These are phyloP conservation scores for Pseudozyma flocculosa DNA, from an alignment of 1,284 basidiomycete species.

Conservation along the genomic window DNA sequence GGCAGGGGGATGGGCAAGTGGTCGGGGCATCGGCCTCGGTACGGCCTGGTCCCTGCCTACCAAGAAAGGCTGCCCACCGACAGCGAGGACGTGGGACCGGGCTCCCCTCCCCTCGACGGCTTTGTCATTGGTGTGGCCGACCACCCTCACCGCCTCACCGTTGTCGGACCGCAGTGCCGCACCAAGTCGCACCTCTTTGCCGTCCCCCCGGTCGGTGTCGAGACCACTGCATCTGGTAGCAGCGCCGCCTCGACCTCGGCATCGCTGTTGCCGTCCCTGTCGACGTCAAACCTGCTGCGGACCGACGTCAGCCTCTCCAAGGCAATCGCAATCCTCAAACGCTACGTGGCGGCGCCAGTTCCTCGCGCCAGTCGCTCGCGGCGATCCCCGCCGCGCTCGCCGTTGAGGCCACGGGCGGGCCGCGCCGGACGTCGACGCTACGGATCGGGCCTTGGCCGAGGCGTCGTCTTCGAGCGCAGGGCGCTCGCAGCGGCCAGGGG, in stretches of 20 bases:
- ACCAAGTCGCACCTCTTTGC: conserved; percentile 37
- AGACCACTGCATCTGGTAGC: conserved; percentile 4
- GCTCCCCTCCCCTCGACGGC: conserved; percentile 41
- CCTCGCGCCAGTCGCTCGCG: conserved; percentile 16
- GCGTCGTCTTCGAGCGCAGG: no score
- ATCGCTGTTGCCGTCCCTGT: conserved; percentile 25
- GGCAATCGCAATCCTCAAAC: conserved; percentile 36
- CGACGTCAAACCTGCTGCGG: conserved; percentile 33
- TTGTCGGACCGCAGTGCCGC: conserved; percentile 40
- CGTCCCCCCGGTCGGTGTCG: conserved; percentile 18
- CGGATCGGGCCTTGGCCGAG: no score
- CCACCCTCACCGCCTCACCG: conserved; percentile 37
- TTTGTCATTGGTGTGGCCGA: conserved; percentile 45
- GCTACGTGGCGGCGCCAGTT: conserved; percentile 21
- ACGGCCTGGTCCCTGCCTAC: conserved; percentile 32
- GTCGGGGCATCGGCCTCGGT: conserved; percentile 39
- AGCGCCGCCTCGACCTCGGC: conserved; percentile 4
- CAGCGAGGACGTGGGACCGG: conserved; percentile 26
- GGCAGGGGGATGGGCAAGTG: conserved; percentile 46
- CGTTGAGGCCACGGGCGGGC: no score
- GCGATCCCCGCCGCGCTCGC: not conserved
- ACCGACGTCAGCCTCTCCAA: conserved; percentile 49
- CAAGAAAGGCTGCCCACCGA: conserved; percentile 19
- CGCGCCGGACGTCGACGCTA: no score
- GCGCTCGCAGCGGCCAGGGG: no score